Base-by-base conservation (phyloP, 2,329 filamentous ascomycete genomes). In the Botrytis galanthina region DNA sequence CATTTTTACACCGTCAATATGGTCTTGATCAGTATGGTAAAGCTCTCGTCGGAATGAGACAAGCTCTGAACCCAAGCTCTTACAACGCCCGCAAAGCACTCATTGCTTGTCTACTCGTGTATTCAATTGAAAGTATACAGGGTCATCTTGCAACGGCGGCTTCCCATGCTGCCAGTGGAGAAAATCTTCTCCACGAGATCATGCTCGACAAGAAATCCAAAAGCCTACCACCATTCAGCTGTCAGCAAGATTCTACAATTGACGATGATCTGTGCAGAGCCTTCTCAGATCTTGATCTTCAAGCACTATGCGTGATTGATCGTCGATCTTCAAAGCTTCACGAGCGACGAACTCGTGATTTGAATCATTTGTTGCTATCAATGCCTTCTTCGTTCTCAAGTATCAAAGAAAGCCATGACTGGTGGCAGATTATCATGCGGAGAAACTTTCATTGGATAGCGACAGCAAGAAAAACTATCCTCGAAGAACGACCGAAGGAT, bases 61-160 rank as follows among this genome's bases (percentile, higher is more conserved):
- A 62, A 57, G 66, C 66, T 29, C 39, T 75, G 20, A 51, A 59
- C 22, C 26, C 60, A 44, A 42, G 63, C 37, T 57, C 57, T 42
- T 67, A 44, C 32, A 66, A 70, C 61, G 32, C 51, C 26, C 69
- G 68, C 44, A 72, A 67, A 26, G 74, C 60, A n/a, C 57, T 74
- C 10, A 54, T 74, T 29, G 54, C 74, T 22, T 72, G 73, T 61
- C 32, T 75, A 37, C 68, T 75, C 20, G 60, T 75, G 22, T 74
- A 73, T 46, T 74, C 73, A n/a, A 72, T 75, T 18, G 74, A 75
- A 67, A 74, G 57, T 64, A 66, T 75, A 18, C 63, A 63, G 20
- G 74, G 74, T 1, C 62, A 70, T 62, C 62, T 71, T 44, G 62
- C 72, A 22, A 62, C 67, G 18, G 74, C 74, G 7, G 63, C 64